Base-by-base conservation (phyloP, 345 rosid species). In the Citrus mangshanensis region DNA sequence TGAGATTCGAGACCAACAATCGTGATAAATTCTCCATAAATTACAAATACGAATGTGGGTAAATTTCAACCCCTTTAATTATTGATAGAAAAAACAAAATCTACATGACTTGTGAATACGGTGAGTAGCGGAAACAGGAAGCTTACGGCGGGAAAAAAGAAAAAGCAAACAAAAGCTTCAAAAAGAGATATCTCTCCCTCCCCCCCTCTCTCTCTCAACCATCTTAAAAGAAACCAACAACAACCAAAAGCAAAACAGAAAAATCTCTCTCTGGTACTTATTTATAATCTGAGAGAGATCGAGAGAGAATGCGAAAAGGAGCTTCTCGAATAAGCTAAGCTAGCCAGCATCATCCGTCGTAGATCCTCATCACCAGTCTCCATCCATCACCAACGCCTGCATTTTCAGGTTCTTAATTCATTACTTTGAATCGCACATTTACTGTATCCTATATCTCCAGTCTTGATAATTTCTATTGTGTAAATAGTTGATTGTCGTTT, bases 131-230 rank as follows among this genome's bases (percentile, higher is more conserved):
- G 84, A 84, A 70, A 81, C 79, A 84, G 78, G 74, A 84, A 84
- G 91, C 87, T 81, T 72, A 78, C 91, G 89, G 93, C 89, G 80
- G 91, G 85, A 84, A 85, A 88, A 81, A 77, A 16, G 68, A 63
- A 77, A 21, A 74, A 82, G 67, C 27, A 63, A 63, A 78, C n/a
- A 67, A 78, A 68, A 77, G 75, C 77, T 79, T 55, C 51, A 49
- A 76, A 87, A 80, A 81, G 51, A 46, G 5, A 18, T 0, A 0
- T 46, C 51, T 13, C 51, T 13, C 78, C 81, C 76, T 32, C 49
- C 40, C 56, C 69, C 80, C 76, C 42, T 69, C 34, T 68, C 73
- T 80, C 56, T 72, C 73, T 35, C 51, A 32, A 66, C 69, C 79
- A 83, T 55, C 62, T 77, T 27, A 51, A 64, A 83, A 71, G 73